phyloP scores from a whole-genome alignment of 768 basidiomycete genomes.

The Naganishia vaughanmartiniae region DNA sequence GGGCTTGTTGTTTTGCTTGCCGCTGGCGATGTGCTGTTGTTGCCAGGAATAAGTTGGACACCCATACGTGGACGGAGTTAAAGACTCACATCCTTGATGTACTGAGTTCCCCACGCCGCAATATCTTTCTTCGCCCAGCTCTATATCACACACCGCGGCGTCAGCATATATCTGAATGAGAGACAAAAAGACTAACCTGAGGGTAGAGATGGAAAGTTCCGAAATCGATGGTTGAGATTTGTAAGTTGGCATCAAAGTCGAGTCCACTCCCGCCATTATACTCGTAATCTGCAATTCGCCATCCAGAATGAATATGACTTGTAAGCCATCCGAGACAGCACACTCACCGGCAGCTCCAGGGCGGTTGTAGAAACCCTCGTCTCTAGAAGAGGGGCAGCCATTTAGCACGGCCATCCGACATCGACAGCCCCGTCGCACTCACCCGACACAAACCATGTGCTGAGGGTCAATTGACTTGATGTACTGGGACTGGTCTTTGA shows the following conservation, averaged over 20 bases:
- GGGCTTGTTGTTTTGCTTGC: neutral
- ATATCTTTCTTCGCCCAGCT: neutral
- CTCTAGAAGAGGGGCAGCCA: neutral
- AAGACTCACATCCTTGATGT: neutral
- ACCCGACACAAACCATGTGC: neutral
- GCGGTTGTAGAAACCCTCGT: neutral
- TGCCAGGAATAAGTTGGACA: neutral
- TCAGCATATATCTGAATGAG: neutral
- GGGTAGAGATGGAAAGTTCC: neutral
- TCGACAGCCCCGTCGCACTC: neutral
- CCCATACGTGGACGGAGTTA: neutral
- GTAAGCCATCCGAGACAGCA: neutral
- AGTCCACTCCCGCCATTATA: neutral
- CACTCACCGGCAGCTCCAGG: neutral
- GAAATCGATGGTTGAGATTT: neutral
- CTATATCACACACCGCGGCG: neutral
- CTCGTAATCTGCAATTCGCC: neutral
- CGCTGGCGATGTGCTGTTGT: neutral
- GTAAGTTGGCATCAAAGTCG: neutral
- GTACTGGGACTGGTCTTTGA: neutral
- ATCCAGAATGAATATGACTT: neutral
- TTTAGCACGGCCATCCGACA: neutral
- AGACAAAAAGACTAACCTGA: neutral
- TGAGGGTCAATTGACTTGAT: neutral
- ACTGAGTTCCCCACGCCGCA: neutral